Percentiles rank a stretch among this genome's conserved stretches.
Conservation (phyloP, 2,329 filamentous ascomycete species). For the Aspergillus flavus region DNA sequence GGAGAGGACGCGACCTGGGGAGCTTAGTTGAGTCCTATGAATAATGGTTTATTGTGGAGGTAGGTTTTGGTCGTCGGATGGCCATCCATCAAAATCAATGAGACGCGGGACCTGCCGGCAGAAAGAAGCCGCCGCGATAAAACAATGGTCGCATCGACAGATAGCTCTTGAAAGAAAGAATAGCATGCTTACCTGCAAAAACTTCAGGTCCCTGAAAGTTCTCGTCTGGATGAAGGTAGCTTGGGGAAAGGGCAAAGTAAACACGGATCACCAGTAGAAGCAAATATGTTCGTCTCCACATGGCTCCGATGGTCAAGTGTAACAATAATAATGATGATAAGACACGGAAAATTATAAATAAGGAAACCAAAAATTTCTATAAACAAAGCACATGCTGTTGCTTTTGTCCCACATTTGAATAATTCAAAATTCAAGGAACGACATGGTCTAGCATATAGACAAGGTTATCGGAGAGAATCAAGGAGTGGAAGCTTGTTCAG, state of each 20-base stretch:
- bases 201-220: constrained; percentile 98
- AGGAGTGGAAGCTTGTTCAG: constrained; percentile 4
- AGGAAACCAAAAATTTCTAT: background rate
- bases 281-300: constrained; percentile 92
- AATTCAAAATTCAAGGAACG: background rate
- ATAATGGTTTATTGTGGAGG: background rate
- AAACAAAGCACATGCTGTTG: constrained; percentile 4
- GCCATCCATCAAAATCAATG: background rate
- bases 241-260: constrained; percentile 91
- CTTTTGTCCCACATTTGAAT: background rate
- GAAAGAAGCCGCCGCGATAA: background rate
- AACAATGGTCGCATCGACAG: constrained; percentile 9
- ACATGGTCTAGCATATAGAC: background rate
- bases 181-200: constrained; percentile 74
- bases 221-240: constrained; percentile 97
- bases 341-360: background rate
- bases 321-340: background rate
- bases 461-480: background rate
- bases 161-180: constrained; percentile 2
- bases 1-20: constrained; percentile 83
- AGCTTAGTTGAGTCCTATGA: background rate
- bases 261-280: constrained; percentile 82
- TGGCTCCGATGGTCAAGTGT: constrained; percentile 42
- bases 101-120: background rate
- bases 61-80: background rate